Evolutionary conservation across 129 eudicot genomes (phyloP), one percentile per base, ranked within the genome.

Genomic region (Mikania micrantha): DNA sequence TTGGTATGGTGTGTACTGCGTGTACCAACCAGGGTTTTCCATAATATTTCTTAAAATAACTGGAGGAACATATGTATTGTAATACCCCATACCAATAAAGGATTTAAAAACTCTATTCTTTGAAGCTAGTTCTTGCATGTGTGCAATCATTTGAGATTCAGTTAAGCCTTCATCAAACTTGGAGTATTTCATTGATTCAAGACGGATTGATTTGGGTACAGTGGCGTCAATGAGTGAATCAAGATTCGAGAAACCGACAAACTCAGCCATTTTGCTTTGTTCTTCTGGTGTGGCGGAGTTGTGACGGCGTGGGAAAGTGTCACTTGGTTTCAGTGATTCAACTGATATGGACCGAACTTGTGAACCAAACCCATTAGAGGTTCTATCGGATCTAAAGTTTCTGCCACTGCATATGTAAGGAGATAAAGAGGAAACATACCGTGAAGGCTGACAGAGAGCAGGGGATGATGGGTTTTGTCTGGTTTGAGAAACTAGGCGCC

Each of bases 1-100:
- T 56, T 91, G 98, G 52, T 91, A 91, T 5, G 98, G 98, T 1
- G 98, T 91, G 54, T 91, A 91, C 70, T 91, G 98, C 0, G 98
- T 91, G 39, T 91, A 91, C 98, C 98, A 91, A 40, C 83, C 98
- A 0, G 98, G 98, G 69, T 91, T 91, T 52, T 91, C 98, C 94
- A 88, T 81, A 22, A 91, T 88, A 34, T 91, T 91, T 71, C 98
- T 85, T 75, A 91, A 77, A 52, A 91, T 91, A 38, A 91, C 98
- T 34, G 88, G 84, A 7, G 98, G 98, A 1, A 91, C 98, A 63
- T 42, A 84, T 1, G 98, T 91, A 50, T 88, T 82, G 63, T 91
- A 91, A 72, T 91, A 91, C 0, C 98, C 98, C 98, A 91, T 91
- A 60, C 98, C 98, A 60, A 91, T 91, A 67, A 74, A 91, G 0